phyloP scores from a whole-genome alignment of 805 yeast species.

The Candida tibetensis region DNA sequence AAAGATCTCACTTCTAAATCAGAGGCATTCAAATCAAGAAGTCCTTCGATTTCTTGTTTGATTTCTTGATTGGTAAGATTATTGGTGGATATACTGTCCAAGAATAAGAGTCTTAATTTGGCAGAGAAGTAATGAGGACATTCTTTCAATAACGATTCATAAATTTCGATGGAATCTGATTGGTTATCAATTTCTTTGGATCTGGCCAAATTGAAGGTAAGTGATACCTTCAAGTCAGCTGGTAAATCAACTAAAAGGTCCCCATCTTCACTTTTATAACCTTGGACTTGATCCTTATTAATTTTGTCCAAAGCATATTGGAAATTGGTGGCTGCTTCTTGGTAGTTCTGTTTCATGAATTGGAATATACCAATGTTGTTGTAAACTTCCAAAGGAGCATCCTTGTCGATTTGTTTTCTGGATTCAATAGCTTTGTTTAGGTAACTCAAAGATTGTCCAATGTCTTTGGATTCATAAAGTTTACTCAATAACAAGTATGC shows the following conservation, averaged over 20 bases:
- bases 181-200: constrained; percentile 47
- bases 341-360: constrained; percentile 59
- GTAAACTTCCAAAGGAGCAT: constrained; percentile 56
- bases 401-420: constrained; percentile 39
- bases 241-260: constrained; percentile 20
- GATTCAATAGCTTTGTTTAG: constrained; percentile 60
- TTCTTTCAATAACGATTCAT: constrained; percentile 52
- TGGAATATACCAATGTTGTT: constrained; percentile 86
- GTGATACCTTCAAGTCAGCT: constrained; percentile 29
- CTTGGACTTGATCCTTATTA: constrained; percentile 23
- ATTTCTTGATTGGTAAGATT: constrained; percentile 41
- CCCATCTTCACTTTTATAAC: constrained; percentile 45
- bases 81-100: constrained; percentile 49
- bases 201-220: constrained; percentile 73
- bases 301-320: constrained; percentile 44
- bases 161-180: constrained; percentile 43
- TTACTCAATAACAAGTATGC: constrained; percentile 69
- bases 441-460: constrained; percentile 63
- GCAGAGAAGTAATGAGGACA: constrained; percentile 77
- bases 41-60: constrained; percentile 50
- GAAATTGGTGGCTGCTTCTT: constrained; percentile 57
- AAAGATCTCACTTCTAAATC: constrained; percentile 85
- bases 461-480: constrained; percentile 64
- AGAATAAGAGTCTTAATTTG: constrained; percentile 63
- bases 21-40: constrained; percentile 54